Conservation (phyloP, 2,329 filamentous ascomycete species). For the Fusarium abutilonis region DNA sequence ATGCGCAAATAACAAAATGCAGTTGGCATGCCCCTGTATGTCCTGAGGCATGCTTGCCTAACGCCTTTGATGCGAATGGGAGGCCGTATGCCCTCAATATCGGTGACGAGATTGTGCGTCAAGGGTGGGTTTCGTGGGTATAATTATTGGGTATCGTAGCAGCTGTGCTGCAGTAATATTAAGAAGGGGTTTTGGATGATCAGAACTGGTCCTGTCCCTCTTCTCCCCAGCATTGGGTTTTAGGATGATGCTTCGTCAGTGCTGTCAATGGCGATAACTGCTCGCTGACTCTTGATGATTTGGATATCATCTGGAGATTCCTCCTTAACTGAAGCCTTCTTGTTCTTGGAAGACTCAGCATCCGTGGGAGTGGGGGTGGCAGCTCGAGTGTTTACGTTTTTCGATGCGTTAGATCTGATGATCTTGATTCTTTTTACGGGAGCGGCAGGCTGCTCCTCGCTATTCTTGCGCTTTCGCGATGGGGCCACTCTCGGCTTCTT, state of each 20-base stretch:
- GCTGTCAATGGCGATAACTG: slow-evolving; percentile 29
- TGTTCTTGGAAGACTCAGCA: slow-evolving; percentile 3
- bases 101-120: slow-evolving; percentile 11
- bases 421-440: slow-evolving; percentile 14
- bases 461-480: slow-evolving; percentile 13
- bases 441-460: slow-evolving; percentile 13
- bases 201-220: slow-evolving; percentile 3
- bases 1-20: slow-evolving; percentile 17
- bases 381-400: slow-evolving; percentile 9
- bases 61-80: slow-evolving; percentile 36
- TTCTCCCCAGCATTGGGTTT: slow-evolving; percentile 6
- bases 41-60: slow-evolving; percentile 25
- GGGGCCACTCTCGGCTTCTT: slow-evolving; percentile 20
- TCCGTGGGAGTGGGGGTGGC: neutral
- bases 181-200: slow-evolving; percentile 10
- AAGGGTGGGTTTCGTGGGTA: slow-evolving; percentile 12
- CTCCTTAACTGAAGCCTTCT: slow-evolving; percentile 3
- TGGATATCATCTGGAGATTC: slow-evolving; percentile 15
- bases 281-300: slow-evolving; percentile 23
- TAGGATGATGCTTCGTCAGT: slow-evolving; percentile 36
- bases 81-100: slow-evolving; percentile 14
- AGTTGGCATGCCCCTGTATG: slow-evolving; percentile 16
- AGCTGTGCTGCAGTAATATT: slow-evolving; percentile 32
- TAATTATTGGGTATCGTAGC: slow-evolving; percentile 40
- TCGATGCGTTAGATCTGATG: slow-evolving; percentile 4